phyloP scores from a whole-genome alignment of 176 grass and related monocot species.

The Carex myosuroides region DNA sequence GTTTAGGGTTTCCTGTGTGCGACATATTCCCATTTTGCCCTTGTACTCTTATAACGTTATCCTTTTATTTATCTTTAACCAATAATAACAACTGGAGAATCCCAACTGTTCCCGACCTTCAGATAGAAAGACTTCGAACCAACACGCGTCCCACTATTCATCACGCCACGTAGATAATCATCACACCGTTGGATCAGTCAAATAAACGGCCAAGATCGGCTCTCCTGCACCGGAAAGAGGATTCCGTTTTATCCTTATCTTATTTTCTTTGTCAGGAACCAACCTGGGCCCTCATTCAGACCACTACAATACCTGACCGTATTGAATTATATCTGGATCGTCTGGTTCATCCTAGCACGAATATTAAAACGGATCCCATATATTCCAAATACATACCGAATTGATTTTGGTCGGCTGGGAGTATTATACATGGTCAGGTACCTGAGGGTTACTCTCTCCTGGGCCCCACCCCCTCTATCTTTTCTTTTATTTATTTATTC shows the following conservation, averaged over 20 bases:
- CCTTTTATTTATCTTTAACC: neutral
- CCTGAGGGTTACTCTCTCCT: no score
- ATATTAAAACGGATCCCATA: no score
- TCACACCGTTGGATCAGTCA: neutral
- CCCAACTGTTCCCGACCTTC: neutral
- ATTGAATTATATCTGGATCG: no score
- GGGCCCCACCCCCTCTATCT: neutral
- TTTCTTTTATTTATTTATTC: neutral
- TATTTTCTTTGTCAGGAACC: neutral
- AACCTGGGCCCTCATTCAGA: neutral
- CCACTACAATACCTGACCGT: no score
- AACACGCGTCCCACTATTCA: neutral
- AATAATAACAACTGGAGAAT: neutral
- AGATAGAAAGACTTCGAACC: neutral
- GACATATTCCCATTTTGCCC: neutral
- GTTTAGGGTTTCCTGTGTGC: neutral
- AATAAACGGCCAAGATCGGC: neutral
- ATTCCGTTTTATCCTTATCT: constrained; percentile 4
- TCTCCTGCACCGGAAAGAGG: neutral
- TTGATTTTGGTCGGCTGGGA: no score
- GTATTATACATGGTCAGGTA: no score
- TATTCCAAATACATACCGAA: no score
- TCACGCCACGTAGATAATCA: neutral
- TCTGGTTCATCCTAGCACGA: no score
- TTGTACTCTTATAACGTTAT: neutral